A percentile compares a stretch with the other conserved stretches of the same genome.
These are phyloP conservation scores for Aspergillus caelatus DNA, from an alignment of 2,329 filamentous ascomycete genomes.

Conservation along the genomic window DNA sequence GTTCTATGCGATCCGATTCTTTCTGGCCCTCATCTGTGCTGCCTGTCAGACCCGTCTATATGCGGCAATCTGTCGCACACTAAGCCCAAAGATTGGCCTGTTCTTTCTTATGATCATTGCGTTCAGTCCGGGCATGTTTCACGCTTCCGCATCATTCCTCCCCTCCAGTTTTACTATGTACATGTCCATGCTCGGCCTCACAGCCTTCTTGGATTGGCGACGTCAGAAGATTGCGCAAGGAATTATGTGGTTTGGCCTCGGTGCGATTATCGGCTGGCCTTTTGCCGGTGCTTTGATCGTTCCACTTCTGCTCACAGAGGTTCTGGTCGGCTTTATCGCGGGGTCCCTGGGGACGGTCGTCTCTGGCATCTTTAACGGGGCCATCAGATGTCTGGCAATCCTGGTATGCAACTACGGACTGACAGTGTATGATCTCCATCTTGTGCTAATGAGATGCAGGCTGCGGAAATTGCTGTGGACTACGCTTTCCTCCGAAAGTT, in stretches of 20 bases:
- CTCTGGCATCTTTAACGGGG: conserved; percentile 67
- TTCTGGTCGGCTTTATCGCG: conserved; percentile 56
- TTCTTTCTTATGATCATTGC: conserved; percentile 79
- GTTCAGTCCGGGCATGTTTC: conserved; percentile 88
- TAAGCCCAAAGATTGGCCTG: conserved; percentile 82
- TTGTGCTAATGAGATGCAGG: conserved; percentile 50
- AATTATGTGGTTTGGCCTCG: conserved; percentile 88
- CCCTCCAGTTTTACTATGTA: conserved; percentile 99
- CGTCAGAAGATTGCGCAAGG: conserved; percentile 78
- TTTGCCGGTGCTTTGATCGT: conserved; percentile 81
- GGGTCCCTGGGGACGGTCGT: conserved; percentile 64
- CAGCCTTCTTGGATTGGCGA: conserved; percentile 88
- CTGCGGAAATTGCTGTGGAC: conserved; percentile 71
- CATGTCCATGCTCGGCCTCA: conserved; percentile 79
- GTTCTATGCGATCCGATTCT: conserved; percentile 83
- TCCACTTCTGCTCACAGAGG: conserved; percentile 80
- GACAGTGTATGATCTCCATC: background rate
- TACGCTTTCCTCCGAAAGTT: conserved; percentile 82
- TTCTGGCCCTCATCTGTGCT: conserved; percentile 75
- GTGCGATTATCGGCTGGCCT: conserved; percentile 88
- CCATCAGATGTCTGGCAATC: conserved; percentile 66
- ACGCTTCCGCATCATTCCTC: conserved; percentile 82
- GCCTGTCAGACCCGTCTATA: conserved; percentile 81
- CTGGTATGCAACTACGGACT: conserved; percentile 57
- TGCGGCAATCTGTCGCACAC: conserved; percentile 70